A percentile compares a stretch with the other conserved stretches of the same genome.
phyloP scores from a whole-genome alignment of 2,329 filamentous ascomycete genomes.

The Emergomyces africanus region DNA sequence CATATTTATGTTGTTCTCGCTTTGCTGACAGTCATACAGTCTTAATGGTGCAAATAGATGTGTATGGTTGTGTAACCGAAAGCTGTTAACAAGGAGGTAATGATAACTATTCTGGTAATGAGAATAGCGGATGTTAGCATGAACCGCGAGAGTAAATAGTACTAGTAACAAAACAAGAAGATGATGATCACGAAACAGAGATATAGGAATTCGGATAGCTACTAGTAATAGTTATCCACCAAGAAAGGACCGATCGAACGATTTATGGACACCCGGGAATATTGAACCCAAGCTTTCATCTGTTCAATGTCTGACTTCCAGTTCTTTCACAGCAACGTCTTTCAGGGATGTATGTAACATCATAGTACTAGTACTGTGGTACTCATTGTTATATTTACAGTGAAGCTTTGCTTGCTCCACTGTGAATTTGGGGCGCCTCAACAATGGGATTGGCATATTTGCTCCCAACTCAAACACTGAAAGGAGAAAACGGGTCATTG shows the following conservation, averaged over 20 bases:
- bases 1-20: not conserved
- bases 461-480: not conserved
- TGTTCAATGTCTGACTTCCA: not conserved
- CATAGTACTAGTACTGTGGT: no score
- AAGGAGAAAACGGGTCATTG: not conserved
- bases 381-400: no score
- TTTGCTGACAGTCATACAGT: not conserved
- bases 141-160: not conserved
- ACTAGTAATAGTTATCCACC: not conserved
- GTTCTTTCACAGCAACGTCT: not conserved
- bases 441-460: not conserved
- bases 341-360: not conserved
- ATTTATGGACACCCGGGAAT: not conserved
- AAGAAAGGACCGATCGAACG: not conserved
- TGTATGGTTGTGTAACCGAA: not conserved
- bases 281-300: not conserved
- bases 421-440: not conserved
- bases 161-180: no score
- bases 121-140: not conserved
- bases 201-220: not conserved
- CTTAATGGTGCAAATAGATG: not conserved
- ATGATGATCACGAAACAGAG: not conserved
- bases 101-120: not conserved
- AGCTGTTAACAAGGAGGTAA: not conserved
- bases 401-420: not conserved